Evolutionary conservation across 305 asterid species (phyloP).

Genomic region (Plantago coronopus): DNA sequence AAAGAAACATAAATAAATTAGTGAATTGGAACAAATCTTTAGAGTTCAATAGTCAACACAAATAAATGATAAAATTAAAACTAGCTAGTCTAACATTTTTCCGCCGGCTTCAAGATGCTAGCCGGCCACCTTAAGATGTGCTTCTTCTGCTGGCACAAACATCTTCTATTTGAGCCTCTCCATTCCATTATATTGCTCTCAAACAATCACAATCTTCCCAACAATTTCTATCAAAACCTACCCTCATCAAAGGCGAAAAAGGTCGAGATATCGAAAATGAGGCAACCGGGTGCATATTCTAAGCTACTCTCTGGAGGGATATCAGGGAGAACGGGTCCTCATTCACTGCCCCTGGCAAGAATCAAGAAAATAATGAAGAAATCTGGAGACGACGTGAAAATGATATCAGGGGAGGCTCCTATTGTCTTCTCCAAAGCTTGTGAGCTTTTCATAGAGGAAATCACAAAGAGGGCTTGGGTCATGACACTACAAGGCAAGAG

Average conservation of each 20-base stretch:
- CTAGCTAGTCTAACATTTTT: conserved; percentile 9
- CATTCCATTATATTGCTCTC: background rate
- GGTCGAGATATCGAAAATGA: conserved; percentile 31
- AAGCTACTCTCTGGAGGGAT: conserved; percentile 49
- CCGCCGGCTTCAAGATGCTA: conserved; percentile 34
- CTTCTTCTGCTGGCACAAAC: background rate
- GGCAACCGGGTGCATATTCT: conserved; percentile 70
- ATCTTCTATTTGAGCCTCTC: conserved; percentile 6
- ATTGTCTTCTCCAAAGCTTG: conserved; percentile 71
- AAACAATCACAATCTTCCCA: background rate
- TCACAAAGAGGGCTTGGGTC: conserved; percentile 66
- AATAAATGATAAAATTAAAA: background rate
- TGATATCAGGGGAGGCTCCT: conserved; percentile 86
- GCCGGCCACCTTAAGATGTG: conserved; percentile 18
- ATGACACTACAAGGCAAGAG: conserved; percentile 53
- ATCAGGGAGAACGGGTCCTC: conserved; percentile 56
- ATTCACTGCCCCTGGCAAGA: conserved; percentile 70
- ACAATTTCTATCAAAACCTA: background rate
- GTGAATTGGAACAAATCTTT: conserved; percentile 1
- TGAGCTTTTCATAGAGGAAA: conserved; percentile 63
- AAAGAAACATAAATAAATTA: background rate
- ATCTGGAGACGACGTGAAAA: conserved; percentile 67
- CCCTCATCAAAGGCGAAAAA: too few species aligned
- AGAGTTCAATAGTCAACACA: background rate
- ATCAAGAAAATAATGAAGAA: conserved; percentile 87